phyloP scores from a whole-genome alignment of 352 stramenopile species.

The Pseudoperonospora humuli region DNA sequence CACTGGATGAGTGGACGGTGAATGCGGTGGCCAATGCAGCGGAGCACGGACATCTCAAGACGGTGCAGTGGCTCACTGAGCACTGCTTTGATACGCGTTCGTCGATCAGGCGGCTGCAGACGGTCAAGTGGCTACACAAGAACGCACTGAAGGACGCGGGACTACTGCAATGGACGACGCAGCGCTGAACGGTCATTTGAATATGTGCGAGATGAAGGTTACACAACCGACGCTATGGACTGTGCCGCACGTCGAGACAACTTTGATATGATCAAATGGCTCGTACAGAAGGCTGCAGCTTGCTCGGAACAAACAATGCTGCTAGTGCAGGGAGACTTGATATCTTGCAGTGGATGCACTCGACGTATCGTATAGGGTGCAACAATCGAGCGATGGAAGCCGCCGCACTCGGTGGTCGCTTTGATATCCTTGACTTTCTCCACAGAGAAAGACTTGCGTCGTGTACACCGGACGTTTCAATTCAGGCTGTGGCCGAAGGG shows the following conservation, averaged over 20 bases:
- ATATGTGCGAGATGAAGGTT: constrained; percentile 8
- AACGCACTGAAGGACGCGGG: constrained; percentile 23
- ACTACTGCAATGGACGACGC: constrained; percentile 15
- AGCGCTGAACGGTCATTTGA: constrained; percentile 10
- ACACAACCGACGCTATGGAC: constrained; percentile 25
- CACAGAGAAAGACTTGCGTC: constrained; percentile 9
- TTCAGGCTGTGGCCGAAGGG: constrained; percentile 18
- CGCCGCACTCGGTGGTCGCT: constrained; percentile 19
- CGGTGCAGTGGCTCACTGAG: constrained; percentile 28
- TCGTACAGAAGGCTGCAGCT: constrained; percentile 22
- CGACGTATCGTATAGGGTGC: constrained; percentile 12
- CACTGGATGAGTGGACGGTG: constrained; percentile 20
- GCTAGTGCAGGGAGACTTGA: constrained; percentile 16
- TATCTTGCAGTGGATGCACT: constrained; percentile 24
- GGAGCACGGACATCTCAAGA: constrained; percentile 30
- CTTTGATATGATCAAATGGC: constrained; percentile 27
- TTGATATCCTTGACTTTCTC: constrained; percentile 32
- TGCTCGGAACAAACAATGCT: constrained; percentile 21
- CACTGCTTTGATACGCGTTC: constrained; percentile 25
- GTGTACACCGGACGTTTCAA: constrained; percentile 15
- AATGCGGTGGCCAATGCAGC: constrained; percentile 35
- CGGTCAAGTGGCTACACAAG: constrained; percentile 46
- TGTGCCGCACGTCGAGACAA: constrained; percentile 22
- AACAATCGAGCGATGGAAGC: constrained; percentile 19
- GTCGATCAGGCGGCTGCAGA: constrained; percentile 23